Conservation (phyloP, 192 early-diverging fungal genomes). For the Podila epigama region DNA sequence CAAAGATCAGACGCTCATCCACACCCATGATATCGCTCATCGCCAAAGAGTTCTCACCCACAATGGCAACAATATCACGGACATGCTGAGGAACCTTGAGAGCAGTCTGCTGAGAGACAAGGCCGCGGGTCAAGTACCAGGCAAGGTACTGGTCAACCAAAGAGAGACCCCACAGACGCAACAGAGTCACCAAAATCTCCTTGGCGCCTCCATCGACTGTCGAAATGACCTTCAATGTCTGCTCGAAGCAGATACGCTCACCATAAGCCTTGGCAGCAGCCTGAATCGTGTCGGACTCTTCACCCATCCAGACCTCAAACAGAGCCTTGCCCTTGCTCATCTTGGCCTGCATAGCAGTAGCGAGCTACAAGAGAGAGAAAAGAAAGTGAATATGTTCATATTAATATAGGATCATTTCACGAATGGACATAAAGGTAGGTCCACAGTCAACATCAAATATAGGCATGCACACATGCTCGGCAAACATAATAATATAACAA, state of each 20-base stretch:
- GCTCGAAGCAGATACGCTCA: conserved; percentile 68
- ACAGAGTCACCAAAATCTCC: conserved; percentile 51
- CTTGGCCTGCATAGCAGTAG: conserved; percentile 58
- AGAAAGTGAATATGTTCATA: not conserved
- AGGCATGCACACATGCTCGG: too few species aligned
- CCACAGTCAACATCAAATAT: not conserved
- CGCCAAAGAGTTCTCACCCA: conserved; percentile 59
- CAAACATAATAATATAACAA: not conserved
- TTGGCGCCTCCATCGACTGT: conserved; percentile 27
- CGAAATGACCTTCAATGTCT: conserved; percentile 53
- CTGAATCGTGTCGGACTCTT: conserved; percentile 77
- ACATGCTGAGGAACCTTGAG: conserved; percentile 52
- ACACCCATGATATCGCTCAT: conserved; percentile 69
- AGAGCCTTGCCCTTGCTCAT: conserved; percentile 54
- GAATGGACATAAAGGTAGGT: too few species aligned
- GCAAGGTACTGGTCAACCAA: conserved; percentile 61
- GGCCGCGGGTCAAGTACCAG: conserved; percentile 59
- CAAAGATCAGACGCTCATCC: conserved; percentile 64
- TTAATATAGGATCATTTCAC: not conserved
- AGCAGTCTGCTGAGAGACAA: conserved; percentile 60
- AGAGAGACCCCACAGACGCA: conserved; percentile 58
- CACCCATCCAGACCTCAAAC: conserved; percentile 81
- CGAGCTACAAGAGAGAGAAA: conserved; percentile 37
- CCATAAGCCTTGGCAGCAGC: conserved; percentile 70
- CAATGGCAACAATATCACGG: conserved; percentile 54